Conservation (phyloP, 73 alveolate species). For the Diophrys appendiculata region DNA sequence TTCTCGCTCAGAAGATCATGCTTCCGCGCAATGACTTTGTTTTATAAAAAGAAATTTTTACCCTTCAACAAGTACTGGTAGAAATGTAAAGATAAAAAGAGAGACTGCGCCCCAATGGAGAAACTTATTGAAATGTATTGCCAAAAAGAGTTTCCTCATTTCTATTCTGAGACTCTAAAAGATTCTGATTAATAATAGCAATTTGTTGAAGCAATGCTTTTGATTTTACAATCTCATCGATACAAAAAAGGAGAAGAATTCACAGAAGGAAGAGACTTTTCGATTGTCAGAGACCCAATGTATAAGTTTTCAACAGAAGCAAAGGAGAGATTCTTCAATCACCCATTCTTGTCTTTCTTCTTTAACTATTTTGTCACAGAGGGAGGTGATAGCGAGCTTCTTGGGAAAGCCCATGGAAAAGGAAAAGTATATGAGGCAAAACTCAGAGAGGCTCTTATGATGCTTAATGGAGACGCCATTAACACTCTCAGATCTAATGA, state of each 20-base stretch:
- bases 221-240: conserved; percentile 44
- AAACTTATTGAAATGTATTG: background rate
- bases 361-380: no score
- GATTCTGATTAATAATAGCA: background rate
- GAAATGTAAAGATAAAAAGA: conserved; percentile 2
- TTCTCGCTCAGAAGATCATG: conserved; percentile 53
- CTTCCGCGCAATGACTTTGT: conserved; percentile 56
- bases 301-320: conserved; percentile 49
- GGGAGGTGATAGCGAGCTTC: no score
- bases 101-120: conserved; percentile 5
- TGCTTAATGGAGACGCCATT: no score
- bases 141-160: background rate
- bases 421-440: no score
- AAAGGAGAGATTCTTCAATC: conserved; percentile 32
- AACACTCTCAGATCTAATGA: no score
- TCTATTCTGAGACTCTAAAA: background rate
- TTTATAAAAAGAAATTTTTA: conserved; percentile 29
- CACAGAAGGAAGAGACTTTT: conserved; percentile 30
- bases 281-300: conserved; percentile 46
- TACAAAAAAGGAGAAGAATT: conserved; percentile 52
- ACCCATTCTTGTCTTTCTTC: no score
- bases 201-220: conserved; percentile 20
- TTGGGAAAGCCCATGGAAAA: no score
- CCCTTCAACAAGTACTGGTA: conserved; percentile 43
- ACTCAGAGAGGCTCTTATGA: no score